Percentiles rank a stretch among this genome's conserved stretches.
phyloP scores from a whole-genome alignment of 441 rosid species.

The Brassica hybrid region DNA sequence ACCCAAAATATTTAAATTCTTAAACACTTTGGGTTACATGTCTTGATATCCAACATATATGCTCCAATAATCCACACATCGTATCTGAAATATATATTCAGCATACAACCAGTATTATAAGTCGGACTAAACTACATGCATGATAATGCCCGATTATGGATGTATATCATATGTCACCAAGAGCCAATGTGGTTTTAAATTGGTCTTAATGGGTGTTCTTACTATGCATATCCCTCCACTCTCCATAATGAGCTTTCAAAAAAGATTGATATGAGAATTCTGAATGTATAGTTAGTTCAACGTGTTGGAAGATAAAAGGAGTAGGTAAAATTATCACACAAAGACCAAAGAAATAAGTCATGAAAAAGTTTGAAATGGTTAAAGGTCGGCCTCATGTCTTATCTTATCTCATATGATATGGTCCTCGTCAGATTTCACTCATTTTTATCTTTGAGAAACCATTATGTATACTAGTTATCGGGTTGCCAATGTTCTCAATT shows the following conservation, averaged over 20 bases:
- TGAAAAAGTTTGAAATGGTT: slow-evolving; percentile 11
- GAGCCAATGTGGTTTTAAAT: not conserved
- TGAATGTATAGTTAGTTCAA: not conserved
- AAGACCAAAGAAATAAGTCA: not conserved
- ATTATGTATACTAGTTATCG: not conserved
- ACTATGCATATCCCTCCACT: not conserved
- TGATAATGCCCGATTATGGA: not conserved
- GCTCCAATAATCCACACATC: too few relatives aligned
- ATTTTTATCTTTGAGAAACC: not conserved
- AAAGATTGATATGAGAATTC: not conserved
- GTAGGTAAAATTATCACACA: slow-evolving; percentile 10
- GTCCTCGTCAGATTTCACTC: slow-evolving; percentile 45
- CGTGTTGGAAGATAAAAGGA: slow-evolving; percentile 8
- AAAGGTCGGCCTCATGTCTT: slow-evolving; percentile 29
- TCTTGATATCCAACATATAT: too few relatives aligned
- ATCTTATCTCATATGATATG: slow-evolving; percentile 30
- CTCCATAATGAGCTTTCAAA: not conserved
- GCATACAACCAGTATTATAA: too few relatives aligned
- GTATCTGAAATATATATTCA: too few relatives aligned
- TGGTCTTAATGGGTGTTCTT: not conserved
- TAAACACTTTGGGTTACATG: too few relatives aligned
- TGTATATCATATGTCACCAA: not conserved
- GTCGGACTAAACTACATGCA: too few relatives aligned
- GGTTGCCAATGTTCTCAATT: not conserved
- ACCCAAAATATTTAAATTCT: too few relatives aligned